phyloP scores from a whole-genome alignment of 208 protist genomes.

The Acanthamoeba healyi region DNA sequence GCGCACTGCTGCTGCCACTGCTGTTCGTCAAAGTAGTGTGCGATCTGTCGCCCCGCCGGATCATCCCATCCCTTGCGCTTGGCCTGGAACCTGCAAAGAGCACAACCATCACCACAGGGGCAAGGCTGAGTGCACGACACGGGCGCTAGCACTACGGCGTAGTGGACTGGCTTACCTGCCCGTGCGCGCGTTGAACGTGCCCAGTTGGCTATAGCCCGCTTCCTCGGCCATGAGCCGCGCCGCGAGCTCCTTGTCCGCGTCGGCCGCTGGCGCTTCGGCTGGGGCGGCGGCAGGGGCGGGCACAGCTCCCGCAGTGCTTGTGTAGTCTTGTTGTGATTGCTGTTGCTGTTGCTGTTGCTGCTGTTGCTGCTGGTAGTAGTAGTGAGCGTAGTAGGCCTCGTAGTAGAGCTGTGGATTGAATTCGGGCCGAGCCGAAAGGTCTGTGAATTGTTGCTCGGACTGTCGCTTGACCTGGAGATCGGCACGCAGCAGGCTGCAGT shows the following conservation, averaged over 20 bases:
- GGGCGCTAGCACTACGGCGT: too few species aligned
- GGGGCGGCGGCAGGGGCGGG: background rate
- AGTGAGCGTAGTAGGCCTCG: conserved; percentile 22
- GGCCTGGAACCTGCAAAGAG: conserved; percentile 64
- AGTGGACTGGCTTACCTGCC: background rate
- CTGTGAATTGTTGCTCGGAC: conserved; percentile 25
- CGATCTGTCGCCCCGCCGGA: conserved; percentile 57
- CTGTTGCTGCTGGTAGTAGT: background rate
- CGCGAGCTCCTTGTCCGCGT: conserved; percentile 34
- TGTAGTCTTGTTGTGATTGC: background rate
- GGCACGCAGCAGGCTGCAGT: conserved; percentile 19
- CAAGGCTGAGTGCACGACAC: too few species aligned
- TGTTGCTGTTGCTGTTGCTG: background rate
- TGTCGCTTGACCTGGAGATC: conserved; percentile 19
- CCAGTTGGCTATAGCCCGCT: conserved; percentile 26
- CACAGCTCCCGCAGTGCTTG: background rate
- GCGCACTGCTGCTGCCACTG: conserved; percentile 59
- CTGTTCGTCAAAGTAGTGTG: conserved; percentile 71
- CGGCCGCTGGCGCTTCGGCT: background rate
- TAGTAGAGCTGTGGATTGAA: conserved; percentile 57
- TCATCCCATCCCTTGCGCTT: conserved; percentile 28
- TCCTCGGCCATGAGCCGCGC: conserved; percentile 54
- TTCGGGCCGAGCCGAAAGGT: conserved; percentile 16
- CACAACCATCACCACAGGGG: too few species aligned
- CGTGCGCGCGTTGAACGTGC: conserved; percentile 69